Evolutionary conservation across 164 flowering plant species (phyloP), one percentile per base, ranked within the genome.

Genomic region (Berberis vulgaris): DNA sequence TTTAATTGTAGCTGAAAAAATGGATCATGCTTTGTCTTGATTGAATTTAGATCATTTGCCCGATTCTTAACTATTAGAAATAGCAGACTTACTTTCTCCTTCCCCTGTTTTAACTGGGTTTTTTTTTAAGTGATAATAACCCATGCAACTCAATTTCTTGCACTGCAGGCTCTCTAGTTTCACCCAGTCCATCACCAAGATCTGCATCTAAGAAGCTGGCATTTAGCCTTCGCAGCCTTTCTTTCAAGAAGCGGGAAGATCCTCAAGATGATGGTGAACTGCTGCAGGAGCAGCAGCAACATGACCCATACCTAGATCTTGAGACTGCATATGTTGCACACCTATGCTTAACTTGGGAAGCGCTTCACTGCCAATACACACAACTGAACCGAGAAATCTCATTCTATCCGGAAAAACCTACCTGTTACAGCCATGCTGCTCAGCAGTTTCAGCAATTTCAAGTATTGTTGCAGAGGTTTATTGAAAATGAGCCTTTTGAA

Each of bases 261-360:
- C 80, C 83, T 50, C 81, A 78, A 60, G 90, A 84, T 38, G 94
- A 86, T 12, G 76, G 76, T 6, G 89, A 88, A 68, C 76, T 80
- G 43, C 74, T 87, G 66, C 90, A 83, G 77, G 82, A 73, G 71
- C 83, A 73, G 67, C 76, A 65, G 55, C 65, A 66, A 10, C 67
- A 64, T 65, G 80, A 84, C 41, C 88, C 91, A 0, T 77, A 61
- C 69, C 82, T 79, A 40, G 88, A 90, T 66, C 78, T 94, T 64
- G 97, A 94, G 74, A 86, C 81, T 38, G 86, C 86, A 9, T 93
- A 90, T 74, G 87, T 86, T 41, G 94, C 88, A 63, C 98, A 88
- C n/a, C 47, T 91, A 54, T 88, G 96, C 84, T 82, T 94, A 70
- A 80, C 87, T 45, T 94, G 98, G 98, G 98, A 94, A 73, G 91